Evolutionary conservation across 495 filamentous ascomycete species (phyloP), one percentile per base, ranked within the genome.

Genomic region (Aspergillus wentii): DNA sequence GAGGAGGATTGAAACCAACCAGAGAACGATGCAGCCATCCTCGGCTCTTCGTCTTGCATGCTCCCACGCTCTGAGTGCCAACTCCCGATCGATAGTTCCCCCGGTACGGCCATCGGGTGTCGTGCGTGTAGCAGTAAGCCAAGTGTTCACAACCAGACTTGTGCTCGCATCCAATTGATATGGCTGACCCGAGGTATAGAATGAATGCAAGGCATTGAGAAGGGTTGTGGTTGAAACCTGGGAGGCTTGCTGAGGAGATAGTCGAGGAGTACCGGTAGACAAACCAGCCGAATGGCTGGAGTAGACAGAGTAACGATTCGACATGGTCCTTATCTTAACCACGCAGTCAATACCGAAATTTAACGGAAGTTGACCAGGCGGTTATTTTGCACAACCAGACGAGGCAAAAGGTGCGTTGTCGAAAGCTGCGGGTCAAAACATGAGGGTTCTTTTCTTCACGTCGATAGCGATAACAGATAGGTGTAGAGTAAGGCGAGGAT

Each of bases 21-120:
- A 82, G 46, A 98, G 64, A 36, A 95, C 69, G 43, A 98, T 86
- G 54, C 89, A 95, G 9, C 88, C 91, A 69, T 98, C 92, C 57
- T 98, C 92, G 26, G 92, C 92, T 66, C 92, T 78, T 31, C 92
- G 76, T 46, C 92, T 76, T 36, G 94, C 92, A 75, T 98, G 92
- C 64, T 98, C 92, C 92, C 92, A 98, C 18, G 89, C 92, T 52
- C 87, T 76, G 11, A 79, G 70, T 1, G 85, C 87, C 38, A 98
- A 53, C 16, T 86, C 81, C 38, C 73, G 66, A 52, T 98, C 92
- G 25, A 96, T 75, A 1, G 82, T 85, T 16, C 86, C 88, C 17
- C 86, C 87, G 25, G 65, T 65, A 10, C 72, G 74, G 18, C 83
- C 86, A 50, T 86, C 80, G 0, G 72, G 71, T 31, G 78, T 74